Percentiles rank a stretch among this genome's conserved stretches.
These are phyloP conservation scores for Apiotrichum brassicae DNA, from an alignment of 1,284 basidiomycete species.

Conservation along the genomic window DNA sequence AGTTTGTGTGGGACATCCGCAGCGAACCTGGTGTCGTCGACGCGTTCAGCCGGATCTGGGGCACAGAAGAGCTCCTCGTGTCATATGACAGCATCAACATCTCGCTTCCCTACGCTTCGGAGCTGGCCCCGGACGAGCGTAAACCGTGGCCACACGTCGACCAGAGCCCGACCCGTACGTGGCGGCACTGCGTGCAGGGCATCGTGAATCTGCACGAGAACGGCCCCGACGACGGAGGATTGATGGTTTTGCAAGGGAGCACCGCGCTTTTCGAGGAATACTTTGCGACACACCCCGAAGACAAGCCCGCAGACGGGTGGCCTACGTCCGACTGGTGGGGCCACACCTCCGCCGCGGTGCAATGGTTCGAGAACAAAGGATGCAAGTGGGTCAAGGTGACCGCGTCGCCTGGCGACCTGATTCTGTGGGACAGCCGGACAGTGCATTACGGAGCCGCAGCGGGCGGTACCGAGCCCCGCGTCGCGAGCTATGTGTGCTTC, in stretches of 20 bases:
- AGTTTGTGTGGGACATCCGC: constrained; percentile 45
- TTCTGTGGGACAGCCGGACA: constrained; percentile 32
- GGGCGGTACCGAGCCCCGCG: constrained; percentile 25
- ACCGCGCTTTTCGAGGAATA: constrained; percentile 38
- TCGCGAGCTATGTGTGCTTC: constrained; percentile 42
- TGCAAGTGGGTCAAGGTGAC: constrained; percentile 35
- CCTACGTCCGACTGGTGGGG: constrained; percentile 34
- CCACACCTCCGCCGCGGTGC: constrained; percentile 28
- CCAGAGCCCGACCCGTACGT: constrained; percentile 38
- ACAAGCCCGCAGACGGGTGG: constrained; percentile 39
- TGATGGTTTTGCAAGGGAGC: constrained; percentile 44
- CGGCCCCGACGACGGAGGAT: constrained; percentile 46
- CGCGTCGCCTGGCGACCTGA: constrained; percentile 33
- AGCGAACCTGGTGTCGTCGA: constrained; percentile 37
- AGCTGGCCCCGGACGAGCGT: constrained; percentile 18
- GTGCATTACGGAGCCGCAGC: constrained; percentile 36
- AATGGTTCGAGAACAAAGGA: constrained; percentile 38
- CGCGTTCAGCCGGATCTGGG: constrained; percentile 42
- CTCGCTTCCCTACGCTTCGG: constrained; percentile 35
- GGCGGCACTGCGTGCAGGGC: constrained; percentile 46
- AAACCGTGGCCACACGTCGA: constrained; percentile 45
- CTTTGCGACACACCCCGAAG: constrained; percentile 36
- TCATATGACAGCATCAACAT: constrained; percentile 43
- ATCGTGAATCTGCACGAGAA: constrained; percentile 44
- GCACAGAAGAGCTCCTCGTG: constrained; percentile 44